A percentile compares a stretch with the other conserved stretches of the same genome.
Conservation (phyloP, 306 rosid genomes). For the Acmispon strigosus region DNA sequence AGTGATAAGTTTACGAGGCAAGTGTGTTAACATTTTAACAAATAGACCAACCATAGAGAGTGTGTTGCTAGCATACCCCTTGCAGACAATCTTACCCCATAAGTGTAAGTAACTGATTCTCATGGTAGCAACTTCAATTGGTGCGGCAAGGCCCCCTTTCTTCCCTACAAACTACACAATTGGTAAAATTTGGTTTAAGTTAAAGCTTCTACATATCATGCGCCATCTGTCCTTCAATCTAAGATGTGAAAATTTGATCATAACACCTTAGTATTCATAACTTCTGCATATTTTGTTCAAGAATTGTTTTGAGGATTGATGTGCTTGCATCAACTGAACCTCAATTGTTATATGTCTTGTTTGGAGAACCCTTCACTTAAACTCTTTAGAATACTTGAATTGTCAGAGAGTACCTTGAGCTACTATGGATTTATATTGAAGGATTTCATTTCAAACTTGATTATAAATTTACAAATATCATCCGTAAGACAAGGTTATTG, state of each 20-base stretch:
- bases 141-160: too few species aligned
- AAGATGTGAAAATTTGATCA: not conserved
- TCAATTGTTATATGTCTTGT: not conserved
- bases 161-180: not conserved
- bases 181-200: not conserved
- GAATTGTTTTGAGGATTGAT: not conserved
- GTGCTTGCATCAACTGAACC: slow-evolving; percentile 8
- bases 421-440: not conserved
- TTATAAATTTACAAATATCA: not conserved
- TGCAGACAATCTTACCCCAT: too few species aligned
- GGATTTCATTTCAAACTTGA: not conserved
- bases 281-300: not conserved
- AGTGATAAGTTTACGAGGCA: too few species aligned
- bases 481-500: not conserved
- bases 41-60: too few species aligned
- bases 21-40: too few species aligned
- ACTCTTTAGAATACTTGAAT: not conserved
- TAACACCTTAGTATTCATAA: not conserved
- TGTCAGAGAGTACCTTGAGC: not conserved
- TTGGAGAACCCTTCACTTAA: not conserved
- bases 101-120: too few species aligned
- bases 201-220: not conserved
- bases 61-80: too few species aligned
- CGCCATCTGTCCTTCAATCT: slow-evolving; percentile 9
- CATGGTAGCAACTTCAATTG: too few species aligned